Evolutionary conservation across 768 basidiomycete genomes (phyloP).

Genomic region (Suillus lakei): DNA sequence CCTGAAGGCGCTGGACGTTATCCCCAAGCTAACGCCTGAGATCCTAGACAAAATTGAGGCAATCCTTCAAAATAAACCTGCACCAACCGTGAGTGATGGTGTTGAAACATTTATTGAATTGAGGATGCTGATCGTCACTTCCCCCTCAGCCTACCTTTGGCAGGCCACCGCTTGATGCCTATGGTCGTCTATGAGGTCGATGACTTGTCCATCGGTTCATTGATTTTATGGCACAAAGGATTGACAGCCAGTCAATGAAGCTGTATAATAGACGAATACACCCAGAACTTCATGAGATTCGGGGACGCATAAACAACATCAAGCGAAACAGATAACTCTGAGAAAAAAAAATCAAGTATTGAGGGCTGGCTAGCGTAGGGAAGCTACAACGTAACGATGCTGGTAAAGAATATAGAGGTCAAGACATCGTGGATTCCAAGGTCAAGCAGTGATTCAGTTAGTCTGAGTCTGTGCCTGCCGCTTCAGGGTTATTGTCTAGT

Average conservation of each 20-base stretch:
- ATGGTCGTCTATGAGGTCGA: slow-evolving; percentile 25
- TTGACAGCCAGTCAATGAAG: neutral
- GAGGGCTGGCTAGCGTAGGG: neutral
- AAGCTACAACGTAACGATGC: neutral
- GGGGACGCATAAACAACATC: neutral
- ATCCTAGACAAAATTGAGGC: slow-evolving; percentile 55
- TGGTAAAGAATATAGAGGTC: neutral
- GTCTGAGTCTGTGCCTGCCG: neutral
- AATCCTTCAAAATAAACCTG: slow-evolving; percentile 49
- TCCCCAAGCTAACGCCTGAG: slow-evolving; percentile 58
- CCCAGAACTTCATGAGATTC: neutral
- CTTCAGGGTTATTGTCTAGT: neutral
- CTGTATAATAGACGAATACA: neutral
- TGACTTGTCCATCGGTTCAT: neutral
- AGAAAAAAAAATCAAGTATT: neutral
- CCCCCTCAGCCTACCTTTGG: slow-evolving; percentile 26
- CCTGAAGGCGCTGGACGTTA: slow-evolving; percentile 54
- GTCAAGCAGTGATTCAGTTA: neutral
- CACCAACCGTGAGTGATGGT: slow-evolving; percentile 29
- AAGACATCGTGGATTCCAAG: neutral
- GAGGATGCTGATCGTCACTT: neutral
- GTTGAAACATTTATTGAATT: neutral
- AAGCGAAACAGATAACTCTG: neutral
- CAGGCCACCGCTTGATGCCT: slow-evolving; percentile 34
- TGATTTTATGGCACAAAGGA: neutral